Base-by-base conservation (phyloP, 2,329 filamentous ascomycete species). In the Bipolaris bicolor region DNA sequence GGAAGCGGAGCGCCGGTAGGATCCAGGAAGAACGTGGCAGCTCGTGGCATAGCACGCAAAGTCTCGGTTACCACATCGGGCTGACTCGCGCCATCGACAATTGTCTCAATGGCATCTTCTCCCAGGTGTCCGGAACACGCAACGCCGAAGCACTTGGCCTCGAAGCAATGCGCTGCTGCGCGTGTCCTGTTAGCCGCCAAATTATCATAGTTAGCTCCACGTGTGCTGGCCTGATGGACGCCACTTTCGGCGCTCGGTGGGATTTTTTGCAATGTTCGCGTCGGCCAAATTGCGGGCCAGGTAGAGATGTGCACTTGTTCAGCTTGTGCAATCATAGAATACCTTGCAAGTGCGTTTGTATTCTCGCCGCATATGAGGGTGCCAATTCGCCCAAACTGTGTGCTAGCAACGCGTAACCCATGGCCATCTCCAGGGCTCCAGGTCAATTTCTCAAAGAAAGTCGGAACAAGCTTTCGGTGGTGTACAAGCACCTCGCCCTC, bases 211-310 rank as follows among this genome's bases (percentile, higher is more conserved):
- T 84, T 81, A 61, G 34, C 46, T 36, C 34, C 46, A 16, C 34
- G 31, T 24, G 33, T 22, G 18, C 31, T 37, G 26, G 39, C 11
- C 34, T 37, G 48, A 9, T n/a, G 29, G 24, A 29, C 13, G 6
- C 15, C 49, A 20, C 15, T 29, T 18, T 48, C 43, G 34, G 24
- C 31, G n/a, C 34, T 29, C 31, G 22, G 43, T 18, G 43, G 7
- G 22, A 18, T 26, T 16, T 36, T 52, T 18, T 18, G 45, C 5
- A 56, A 41, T 36, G 68, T 54, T 7, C 78, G 68, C 0, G 82
- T 85, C 2, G 83, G 83, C 83, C 83, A 85, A 1, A 83, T 75
- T 0, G 82, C 77, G 2, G 84, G 84, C 83, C 83, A 86, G 0
- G 79, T 81, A 0, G 80, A 82, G 18, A 86, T 80, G 65, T 86